Conservation (phyloP, 768 basidiomycete genomes). For the Obba rivulosa region DNA sequence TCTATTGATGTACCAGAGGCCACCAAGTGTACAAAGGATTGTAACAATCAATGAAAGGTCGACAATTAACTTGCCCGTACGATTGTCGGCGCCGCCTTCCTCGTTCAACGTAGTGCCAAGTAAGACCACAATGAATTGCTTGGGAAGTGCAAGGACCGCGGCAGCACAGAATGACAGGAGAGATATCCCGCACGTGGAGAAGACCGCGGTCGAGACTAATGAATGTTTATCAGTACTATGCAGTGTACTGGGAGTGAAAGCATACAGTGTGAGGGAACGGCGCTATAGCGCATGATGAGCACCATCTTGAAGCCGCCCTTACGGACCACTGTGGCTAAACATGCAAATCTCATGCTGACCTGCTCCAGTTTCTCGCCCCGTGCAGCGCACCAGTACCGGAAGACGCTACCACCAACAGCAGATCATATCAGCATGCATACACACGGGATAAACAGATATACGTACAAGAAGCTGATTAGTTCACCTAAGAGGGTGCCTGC, state of each 20-base stretch:
- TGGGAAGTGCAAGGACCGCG: slow-evolving; percentile 81
- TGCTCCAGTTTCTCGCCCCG: slow-evolving; percentile 66
- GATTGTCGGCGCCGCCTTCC: slow-evolving; percentile 31
- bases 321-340: slow-evolving; percentile 55
- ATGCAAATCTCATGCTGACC: slow-evolving; percentile 41
- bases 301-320: slow-evolving; percentile 91
- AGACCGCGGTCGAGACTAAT: slow-evolving; percentile 80
- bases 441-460: slow-evolving; percentile 2
- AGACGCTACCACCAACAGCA: slow-evolving; percentile 48
- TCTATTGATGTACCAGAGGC: slow-evolving; percentile 80
- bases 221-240: no score
- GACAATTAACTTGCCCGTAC: slow-evolving; percentile 58
- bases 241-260: no score
- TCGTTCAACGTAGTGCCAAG: slow-evolving; percentile 73
- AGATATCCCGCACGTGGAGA: slow-evolving; percentile 85
- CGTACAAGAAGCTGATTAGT: slow-evolving; percentile 83
- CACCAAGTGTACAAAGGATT: slow-evolving; percentile 63
- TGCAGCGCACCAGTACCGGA: slow-evolving; percentile 71
- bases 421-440: neutral
- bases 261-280: slow-evolving; percentile 83
- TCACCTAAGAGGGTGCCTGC: slow-evolving; percentile 84
- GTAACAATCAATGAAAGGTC: slow-evolving; percentile 65
- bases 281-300: slow-evolving; percentile 69
- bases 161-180: slow-evolving; percentile 74
- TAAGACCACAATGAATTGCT: slow-evolving; percentile 90